Conservation (phyloP, 73 alveolate species). For the Breviolum minutum region DNA sequence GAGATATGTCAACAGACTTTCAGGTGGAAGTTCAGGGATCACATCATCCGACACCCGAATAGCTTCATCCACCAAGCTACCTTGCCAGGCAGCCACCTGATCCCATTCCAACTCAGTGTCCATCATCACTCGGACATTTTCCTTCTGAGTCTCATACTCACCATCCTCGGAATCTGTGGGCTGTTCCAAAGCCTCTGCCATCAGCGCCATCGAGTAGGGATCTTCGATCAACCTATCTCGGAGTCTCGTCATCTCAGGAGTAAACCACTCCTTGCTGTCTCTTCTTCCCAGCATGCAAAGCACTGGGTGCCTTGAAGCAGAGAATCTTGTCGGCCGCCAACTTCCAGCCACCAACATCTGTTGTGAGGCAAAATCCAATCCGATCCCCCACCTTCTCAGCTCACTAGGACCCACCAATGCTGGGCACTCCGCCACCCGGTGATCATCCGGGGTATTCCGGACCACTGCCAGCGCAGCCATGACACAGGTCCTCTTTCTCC, state of each 20-base stretch:
- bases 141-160: no score
- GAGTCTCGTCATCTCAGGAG: neutral
- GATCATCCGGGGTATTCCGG: neutral
- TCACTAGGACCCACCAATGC: neutral
- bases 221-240: neutral
- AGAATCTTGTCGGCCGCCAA: neutral
- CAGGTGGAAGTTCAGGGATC: neutral
- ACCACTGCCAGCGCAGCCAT: no score
- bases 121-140: no score
- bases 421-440: neutral
- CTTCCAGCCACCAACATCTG: neutral
- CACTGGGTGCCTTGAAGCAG: neutral
- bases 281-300: neutral
- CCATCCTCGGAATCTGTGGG: no score
- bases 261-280: neutral
- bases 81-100: neutral
- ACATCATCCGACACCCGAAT: neutral
- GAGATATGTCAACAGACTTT: neutral
- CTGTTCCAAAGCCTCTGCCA: neutral
- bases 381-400: neutral
- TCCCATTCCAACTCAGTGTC: no score
- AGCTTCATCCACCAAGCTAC: neutral
- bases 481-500: neutral
- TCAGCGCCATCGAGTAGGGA: neutral
- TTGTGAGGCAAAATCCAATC: neutral